Base-by-base conservation (phyloP, 371 early-diverging fungal species). In the Dichotomocladium elegans region DNA sequence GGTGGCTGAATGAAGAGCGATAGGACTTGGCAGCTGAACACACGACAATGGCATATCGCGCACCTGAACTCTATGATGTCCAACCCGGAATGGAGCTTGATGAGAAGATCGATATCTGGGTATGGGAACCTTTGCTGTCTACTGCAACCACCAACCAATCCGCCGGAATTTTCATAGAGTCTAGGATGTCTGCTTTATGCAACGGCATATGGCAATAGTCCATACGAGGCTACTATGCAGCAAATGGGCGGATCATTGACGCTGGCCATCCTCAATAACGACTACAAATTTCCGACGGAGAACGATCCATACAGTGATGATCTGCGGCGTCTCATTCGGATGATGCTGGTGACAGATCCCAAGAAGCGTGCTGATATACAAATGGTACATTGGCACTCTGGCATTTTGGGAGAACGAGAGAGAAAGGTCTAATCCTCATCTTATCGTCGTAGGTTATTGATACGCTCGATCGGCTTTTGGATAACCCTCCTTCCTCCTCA, bases 71-170 rank as follows among this genome's bases (percentile, higher is more conserved):
- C 25, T 90, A 85, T 66, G 88, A 90, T 64, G 86, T 90, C 15
- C 80, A 86, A 55, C 72, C 80, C 3, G 85, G 74, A 3, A 59
- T 70, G 0, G 66, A 60, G 11, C 53, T 90, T 22, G 80, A 85
- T 58, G 86, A 86, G 60, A 81, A 83, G 46, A 83, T 87, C n/a
- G 90, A 90, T 58, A 79, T 90, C 26, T 90, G 90, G 90, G 80
- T 86, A 24, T 31, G 3, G n/a, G n/a, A n/a, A n/a, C n/a, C n/a
- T n/a, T n/a, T n/a, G n/a, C n/a, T n/a, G n/a, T n/a, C n/a, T n/a
- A n/a, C n/a, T n/a, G n/a, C n/a, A n/a, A n/a, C n/a, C n/a, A n/a
- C n/a, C n/a, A n/a, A n/a, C n/a, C n/a, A n/a, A n/a, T n/a, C n/a
- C n/a, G n/a, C n/a, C n/a, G n/a, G n/a, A n/a, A 3, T 17, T n/a